These are phyloP conservation scores for Colletotrichum coccodes DNA, from an alignment of 2,329 filamentous ascomycete species.

Conservation along the genomic window DNA sequence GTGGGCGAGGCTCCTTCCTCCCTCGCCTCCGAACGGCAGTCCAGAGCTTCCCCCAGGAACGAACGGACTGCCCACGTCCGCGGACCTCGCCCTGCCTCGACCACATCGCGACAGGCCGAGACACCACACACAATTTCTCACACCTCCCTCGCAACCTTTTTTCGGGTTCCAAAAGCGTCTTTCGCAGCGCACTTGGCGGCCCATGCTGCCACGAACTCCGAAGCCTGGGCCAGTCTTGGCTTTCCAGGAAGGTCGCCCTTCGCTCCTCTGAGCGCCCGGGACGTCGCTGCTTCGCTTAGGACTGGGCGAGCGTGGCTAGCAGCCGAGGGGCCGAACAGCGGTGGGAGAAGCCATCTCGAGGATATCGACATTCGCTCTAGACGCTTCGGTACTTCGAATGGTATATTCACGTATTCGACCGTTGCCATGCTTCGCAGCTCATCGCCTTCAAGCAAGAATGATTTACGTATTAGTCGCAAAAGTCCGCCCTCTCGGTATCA, in stretches of 20 bases:
- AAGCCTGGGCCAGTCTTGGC: constrained; percentile 18
- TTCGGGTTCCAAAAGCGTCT: background rate
- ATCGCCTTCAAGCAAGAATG: background rate
- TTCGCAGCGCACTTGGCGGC: background rate
- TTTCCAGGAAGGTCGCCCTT: background rate
- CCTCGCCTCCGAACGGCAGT: background rate
- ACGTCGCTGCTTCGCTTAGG: background rate
- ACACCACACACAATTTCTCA: constrained; percentile 14
- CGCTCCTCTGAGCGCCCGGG: background rate
- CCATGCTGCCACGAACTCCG: constrained; percentile 11
- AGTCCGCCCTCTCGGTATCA: constrained; percentile 16
- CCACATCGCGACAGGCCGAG: constrained; percentile 13
- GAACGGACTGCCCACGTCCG: background rate
- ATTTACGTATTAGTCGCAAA: constrained; percentile 22
- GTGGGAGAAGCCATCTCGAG: background rate
- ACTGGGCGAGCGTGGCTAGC: background rate
- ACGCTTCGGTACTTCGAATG: background rate
- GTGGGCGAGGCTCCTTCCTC: background rate
- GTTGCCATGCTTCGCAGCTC: background rate
- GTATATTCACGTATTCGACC: background rate
- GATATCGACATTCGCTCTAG: background rate
- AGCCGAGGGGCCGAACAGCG: background rate
- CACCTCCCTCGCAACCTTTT: background rate
- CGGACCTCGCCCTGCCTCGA: background rate
- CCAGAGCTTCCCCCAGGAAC: background rate